Base-by-base conservation (phyloP, 2,329 filamentous ascomycete species). In the Epichloe coenophiala region DNA sequence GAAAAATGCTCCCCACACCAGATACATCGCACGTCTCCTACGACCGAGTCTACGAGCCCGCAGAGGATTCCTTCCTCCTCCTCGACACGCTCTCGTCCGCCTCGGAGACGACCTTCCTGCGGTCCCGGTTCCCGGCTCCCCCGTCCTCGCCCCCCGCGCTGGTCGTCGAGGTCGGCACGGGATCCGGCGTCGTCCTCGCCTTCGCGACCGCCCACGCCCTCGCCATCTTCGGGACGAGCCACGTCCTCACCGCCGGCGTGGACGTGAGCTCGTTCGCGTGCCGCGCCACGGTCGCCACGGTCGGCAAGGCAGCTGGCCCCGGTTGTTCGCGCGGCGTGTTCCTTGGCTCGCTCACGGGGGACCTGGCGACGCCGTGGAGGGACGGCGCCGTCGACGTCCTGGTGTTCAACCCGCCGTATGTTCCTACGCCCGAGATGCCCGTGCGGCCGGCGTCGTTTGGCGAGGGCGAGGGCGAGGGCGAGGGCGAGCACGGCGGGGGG, bases 341-440 rank as follows among this genome's bases (percentile, higher is more conserved):
- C 58, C 67, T 93, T 7, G 84, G 81, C 40, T 77, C 83, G 17
- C 63, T 84, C 27, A 81, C 81, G 52, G 83, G 2, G 2, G 88
- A 97, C 62, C 74, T 98, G 1, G 74, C 76, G 4, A 66, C 76
- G 2, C 71, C 83, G 1, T 68, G 94, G 40, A 74, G 76, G 7
- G 62, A 70, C 0, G 71, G 74, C 2, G 51, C 47, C 12, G 76
- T 95, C 5, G 93, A 98, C 63, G 76, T 98, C 11, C 75, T 98
- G 55, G 77, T 98, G 31, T 98, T 97, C 75, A 98, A 98, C 63
- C 93, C 93, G 49, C 93, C 93, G 0, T 98, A 98, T 64, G 93
- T 98, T 13, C 93, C 93, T 2, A 94, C 90, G 2, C 76, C 83
- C 27, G 78, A 81, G 40, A 69, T 94, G 53, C 90, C 91, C 1